phyloP scores from a whole-genome alignment of 257 asterid genomes.

The Solanum appendiculatum region DNA sequence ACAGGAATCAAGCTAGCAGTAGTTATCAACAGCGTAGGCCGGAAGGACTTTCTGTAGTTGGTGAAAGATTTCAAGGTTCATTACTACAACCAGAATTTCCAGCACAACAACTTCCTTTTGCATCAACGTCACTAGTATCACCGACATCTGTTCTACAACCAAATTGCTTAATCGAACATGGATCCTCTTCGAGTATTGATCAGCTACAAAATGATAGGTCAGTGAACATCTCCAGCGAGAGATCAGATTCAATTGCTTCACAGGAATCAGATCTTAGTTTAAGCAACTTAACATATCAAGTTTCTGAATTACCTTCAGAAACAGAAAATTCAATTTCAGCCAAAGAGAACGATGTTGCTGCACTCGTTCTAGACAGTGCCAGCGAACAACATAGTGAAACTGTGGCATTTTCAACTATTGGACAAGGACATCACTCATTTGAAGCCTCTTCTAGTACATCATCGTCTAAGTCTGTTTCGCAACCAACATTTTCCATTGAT shows the following conservation, averaged over 20 bases:
- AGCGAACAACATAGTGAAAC: not conserved
- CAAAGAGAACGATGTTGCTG: not conserved
- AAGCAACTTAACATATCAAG: not conserved
- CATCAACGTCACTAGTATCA: not conserved
- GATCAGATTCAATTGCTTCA: slow-evolving; percentile 1
- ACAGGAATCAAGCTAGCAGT: slow-evolving; percentile 1
- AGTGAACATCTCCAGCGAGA: not conserved
- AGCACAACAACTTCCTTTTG: not conserved
- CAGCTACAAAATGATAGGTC: not conserved
- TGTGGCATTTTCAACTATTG: not conserved
- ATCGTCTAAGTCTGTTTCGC: not conserved
- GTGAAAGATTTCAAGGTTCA: not conserved
- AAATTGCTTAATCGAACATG: not conserved
- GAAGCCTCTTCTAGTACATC: not conserved
- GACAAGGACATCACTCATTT: not conserved
- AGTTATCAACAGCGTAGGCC: not conserved
- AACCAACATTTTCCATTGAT: not conserved
- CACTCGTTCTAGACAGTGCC: not conserved
- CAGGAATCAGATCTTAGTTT: slow-evolving; percentile 1
- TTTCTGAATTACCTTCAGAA: not conserved
- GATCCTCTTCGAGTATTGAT: not conserved
- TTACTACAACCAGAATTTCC: not conserved
- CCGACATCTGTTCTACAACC: not conserved
- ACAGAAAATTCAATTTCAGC: not conserved
- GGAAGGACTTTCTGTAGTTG: not conserved